These are phyloP conservation scores for Lichtheimia ramosa DNA, from an alignment of 371 early-diverging fungal genomes.

Conservation along the genomic window DNA sequence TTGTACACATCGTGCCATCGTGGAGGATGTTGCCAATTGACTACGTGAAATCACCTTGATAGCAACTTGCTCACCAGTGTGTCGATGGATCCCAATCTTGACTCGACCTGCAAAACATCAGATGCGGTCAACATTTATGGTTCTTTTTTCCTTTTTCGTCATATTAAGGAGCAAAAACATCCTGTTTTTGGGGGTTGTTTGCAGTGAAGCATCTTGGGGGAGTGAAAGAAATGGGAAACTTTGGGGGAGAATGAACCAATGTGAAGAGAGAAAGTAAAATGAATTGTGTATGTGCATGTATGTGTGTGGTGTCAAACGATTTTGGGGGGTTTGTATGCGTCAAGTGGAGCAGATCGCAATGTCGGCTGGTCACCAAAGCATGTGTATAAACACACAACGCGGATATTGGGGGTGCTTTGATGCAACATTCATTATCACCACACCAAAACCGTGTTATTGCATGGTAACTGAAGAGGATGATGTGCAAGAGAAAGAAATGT, in stretches of 20 bases:
- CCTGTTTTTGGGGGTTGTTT: neutral
- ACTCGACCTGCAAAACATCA: conserved; percentile 61
- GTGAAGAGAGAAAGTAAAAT: neutral
- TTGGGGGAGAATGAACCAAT: neutral
- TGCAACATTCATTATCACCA: too few relatives aligned
- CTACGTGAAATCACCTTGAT: conserved; percentile 85
- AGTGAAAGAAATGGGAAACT: neutral
- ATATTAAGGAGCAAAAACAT: conserved; percentile 8
- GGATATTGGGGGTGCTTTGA: neutral
- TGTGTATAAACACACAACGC: neutral
- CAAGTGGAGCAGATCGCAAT: too few relatives aligned
- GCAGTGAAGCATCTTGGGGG: neutral
- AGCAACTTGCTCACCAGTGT: conserved; percentile 77
- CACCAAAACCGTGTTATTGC: neutral
- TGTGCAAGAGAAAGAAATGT: neutral
- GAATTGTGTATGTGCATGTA: neutral
- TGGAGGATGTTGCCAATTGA: conserved; percentile 47
- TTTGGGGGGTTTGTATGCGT: too few relatives aligned
- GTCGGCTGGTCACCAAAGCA: neutral
- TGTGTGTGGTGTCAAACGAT: neutral
- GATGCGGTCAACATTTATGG: neutral
- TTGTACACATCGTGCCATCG: conserved; percentile 76
- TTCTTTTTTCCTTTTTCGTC: conserved; percentile 13
- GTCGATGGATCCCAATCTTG: conserved; percentile 73
- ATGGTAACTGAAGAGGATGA: neutral